Evolutionary conservation across 2,329 filamentous ascomycete species (phyloP).

Genomic region (Hymenoscyphus occultus): DNA sequence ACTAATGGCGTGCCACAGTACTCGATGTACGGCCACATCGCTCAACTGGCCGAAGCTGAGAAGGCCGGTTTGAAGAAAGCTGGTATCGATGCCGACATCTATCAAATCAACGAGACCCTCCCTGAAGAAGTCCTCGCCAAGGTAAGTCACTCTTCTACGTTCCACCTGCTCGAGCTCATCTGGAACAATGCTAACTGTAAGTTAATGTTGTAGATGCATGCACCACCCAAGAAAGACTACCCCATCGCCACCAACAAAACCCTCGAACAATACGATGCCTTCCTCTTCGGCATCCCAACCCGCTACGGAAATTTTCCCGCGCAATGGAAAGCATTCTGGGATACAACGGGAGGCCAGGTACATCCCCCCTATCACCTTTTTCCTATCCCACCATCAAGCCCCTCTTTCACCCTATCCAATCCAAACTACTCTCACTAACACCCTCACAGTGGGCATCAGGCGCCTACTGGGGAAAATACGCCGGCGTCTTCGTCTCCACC

Average conservation of each 20-base stretch:
- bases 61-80: conserved; percentile 85
- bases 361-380: background rate
- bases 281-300: conserved; percentile 93
- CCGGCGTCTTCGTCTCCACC: conserved; percentile 88
- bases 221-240: conserved; percentile 71
- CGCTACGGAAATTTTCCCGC: conserved; percentile 96
- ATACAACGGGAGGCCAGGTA: conserved; percentile 74
- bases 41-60: conserved; percentile 81
- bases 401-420: background rate
- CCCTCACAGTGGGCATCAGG: conserved; percentile 63
- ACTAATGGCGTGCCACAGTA: conserved; percentile 54
- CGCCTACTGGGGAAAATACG: conserved; percentile 81
- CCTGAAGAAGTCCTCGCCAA: conserved; percentile 76
- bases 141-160: conserved; percentile 16
- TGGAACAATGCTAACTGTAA: background rate
- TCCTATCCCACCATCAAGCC: background rate
- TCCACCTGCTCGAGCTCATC: background rate
- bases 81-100: conserved; percentile 78
- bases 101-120: conserved; percentile 77
- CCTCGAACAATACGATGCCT: conserved; percentile 77
- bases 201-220: conserved; percentile 64
- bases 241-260: conserved; percentile 55
- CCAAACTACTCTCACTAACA: background rate
- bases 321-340: conserved; percentile 89
- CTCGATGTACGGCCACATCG: conserved; percentile 91